Percentiles rank a stretch among this genome's conserved stretches.
Conservation (phyloP, 352 stramenopile genomes). For the Blastocystis sp. region DNA sequence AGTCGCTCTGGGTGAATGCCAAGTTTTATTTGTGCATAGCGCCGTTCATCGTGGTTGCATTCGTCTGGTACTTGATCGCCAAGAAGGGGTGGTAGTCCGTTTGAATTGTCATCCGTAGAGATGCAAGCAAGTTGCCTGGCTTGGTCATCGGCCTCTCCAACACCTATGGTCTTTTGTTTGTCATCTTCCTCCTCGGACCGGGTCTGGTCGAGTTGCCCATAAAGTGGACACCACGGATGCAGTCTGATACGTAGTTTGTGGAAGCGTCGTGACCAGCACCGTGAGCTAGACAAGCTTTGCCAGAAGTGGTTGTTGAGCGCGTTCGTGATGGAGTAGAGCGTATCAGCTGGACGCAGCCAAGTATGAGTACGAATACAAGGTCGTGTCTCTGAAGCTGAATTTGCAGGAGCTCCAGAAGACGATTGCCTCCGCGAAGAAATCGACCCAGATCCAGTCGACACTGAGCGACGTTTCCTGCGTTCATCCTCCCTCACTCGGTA, state of each 20-base stretch:
- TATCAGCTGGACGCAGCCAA: constrained; percentile 43
- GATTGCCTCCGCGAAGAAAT: constrained; percentile 41
- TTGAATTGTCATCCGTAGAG: constrained; percentile 10
- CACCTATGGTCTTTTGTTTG: constrained; percentile 68
- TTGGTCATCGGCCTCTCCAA: constrained; percentile 66
- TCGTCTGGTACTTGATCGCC: constrained; percentile 6
- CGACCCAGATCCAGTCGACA: not conserved
- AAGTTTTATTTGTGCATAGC: constrained; percentile 47
- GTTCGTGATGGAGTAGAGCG: constrained; percentile 1
- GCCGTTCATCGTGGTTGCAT: constrained; percentile 6
- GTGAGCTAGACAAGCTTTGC: constrained; percentile 15
- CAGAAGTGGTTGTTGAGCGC: constrained; percentile 6
- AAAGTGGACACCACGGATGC: not conserved
- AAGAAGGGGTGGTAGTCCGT: not conserved
- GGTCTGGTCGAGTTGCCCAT: constrained; percentile 64
- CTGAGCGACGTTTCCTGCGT: not conserved
- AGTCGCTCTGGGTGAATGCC: constrained; percentile 68
- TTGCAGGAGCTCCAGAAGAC: constrained; percentile 36
- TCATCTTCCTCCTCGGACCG: constrained; percentile 52
- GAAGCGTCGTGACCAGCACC: constrained; percentile 28
- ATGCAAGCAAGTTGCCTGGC: not conserved
- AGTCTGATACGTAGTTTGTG: constrained; percentile 49
- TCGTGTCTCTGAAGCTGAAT: constrained; percentile 44
- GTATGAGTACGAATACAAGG: constrained; percentile 48
- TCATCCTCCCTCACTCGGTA: not conserved